phyloP scores from a whole-genome alignment of 768 basidiomycete genomes.

The Boletus sensibilis region DNA sequence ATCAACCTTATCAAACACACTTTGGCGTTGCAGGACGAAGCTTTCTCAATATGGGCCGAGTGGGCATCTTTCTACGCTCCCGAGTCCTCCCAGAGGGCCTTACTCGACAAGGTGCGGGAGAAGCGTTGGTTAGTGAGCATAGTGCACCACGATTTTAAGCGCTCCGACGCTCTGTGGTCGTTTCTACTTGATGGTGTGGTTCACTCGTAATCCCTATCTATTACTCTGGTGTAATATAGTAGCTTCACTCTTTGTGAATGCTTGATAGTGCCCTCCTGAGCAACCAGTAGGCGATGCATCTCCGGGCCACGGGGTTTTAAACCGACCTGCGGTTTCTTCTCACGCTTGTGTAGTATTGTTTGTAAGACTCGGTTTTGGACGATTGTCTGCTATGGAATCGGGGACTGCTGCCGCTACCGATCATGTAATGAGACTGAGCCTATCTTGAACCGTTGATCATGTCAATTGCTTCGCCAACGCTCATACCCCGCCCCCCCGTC shows the following conservation, averaged over 20 bases:
- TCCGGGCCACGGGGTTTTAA: too few species aligned
- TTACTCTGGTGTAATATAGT: background rate
- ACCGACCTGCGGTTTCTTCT: too few species aligned
- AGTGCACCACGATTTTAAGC: slow-evolving; percentile 91
- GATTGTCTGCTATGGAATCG: too few species aligned
- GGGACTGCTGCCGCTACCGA: background rate
- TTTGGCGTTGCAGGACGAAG: slow-evolving; percentile 70
- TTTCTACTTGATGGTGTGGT: slow-evolving; percentile 58
- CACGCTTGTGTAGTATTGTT: too few species aligned
- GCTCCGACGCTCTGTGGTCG: slow-evolving; percentile 74
- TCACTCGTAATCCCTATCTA: background rate
- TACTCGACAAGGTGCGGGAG: slow-evolving; percentile 72
- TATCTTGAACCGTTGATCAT: slow-evolving; percentile 30
- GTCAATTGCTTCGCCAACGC: slow-evolving; percentile 64
- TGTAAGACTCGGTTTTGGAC: too few species aligned
- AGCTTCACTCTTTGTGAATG: background rate
- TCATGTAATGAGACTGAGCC: background rate
- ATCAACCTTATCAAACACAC: slow-evolving; percentile 1
- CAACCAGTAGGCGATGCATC: too few species aligned
- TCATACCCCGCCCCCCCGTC: slow-evolving; percentile 60
- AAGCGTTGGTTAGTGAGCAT: slow-evolving; percentile 89
- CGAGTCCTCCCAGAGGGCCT: slow-evolving; percentile 61
- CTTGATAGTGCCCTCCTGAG: background rate
- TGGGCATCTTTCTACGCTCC: slow-evolving; percentile 90
- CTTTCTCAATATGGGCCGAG: slow-evolving; percentile 92